Conservation (phyloP, 805 yeast species). For the Candida namnaoensis region DNA sequence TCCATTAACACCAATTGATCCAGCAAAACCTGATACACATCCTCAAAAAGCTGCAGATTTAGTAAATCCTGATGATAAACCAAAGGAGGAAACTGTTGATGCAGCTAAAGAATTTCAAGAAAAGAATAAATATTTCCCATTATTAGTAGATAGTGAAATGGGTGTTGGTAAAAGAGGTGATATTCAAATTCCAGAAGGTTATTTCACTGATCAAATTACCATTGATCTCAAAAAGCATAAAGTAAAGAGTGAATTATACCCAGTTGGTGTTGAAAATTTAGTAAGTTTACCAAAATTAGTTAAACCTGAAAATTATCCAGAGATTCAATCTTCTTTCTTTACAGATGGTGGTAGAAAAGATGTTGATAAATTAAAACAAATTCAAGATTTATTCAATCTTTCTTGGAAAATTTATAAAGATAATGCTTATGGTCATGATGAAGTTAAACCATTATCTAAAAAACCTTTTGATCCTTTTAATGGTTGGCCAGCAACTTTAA, state of each 20-base stretch:
- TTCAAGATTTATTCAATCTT: conserved; percentile 27
- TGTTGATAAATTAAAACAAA: conserved; percentile 17
- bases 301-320: conserved; percentile 12
- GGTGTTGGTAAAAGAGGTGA: conserved; percentile 5
- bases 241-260: conserved; percentile 10
- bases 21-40: neutral
- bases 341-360: conserved; percentile 19
- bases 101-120: conserved; percentile 16
- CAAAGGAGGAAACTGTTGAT: neutral
- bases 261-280: conserved; percentile 16
- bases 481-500: conserved; percentile 42
- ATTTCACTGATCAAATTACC: conserved; percentile 12
- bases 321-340: conserved; percentile 21
- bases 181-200: conserved; percentile 9
- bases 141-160: conserved; percentile 14
- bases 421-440: conserved; percentile 38
- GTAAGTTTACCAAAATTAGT: conserved; percentile 10
- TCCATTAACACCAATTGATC: neutral
- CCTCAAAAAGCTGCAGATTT: neutral
- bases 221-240: conserved; percentile 9
- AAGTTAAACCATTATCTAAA: conserved; percentile 29
- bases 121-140: conserved; percentile 31
- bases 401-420: conserved; percentile 37
- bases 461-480: conserved; percentile 28
- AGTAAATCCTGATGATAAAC: neutral